Base-by-base conservation (phyloP, 2,329 filamentous ascomycete genomes). In the Exophiala calicioides region DNA sequence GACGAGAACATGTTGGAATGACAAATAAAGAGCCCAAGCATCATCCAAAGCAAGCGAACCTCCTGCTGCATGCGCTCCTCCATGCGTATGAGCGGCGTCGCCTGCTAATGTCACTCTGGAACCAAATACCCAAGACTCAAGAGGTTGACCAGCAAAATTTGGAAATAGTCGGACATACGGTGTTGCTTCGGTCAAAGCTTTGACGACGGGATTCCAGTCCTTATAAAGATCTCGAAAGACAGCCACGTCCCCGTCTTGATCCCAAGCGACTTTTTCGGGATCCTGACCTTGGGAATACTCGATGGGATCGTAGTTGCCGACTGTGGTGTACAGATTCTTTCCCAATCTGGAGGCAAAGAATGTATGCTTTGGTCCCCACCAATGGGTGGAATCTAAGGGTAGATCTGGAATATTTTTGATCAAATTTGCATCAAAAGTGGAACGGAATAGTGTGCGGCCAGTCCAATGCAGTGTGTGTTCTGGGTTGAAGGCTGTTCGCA, bases 341-440 rank as follows among this genome's bases (percentile, higher is more conserved):
- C 71, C 71, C 1, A 76, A 61, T 16, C 60, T 63, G 19, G 70
- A 73, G 7, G 72, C 62, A 46, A 75, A 75, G 23, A 74, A 67
- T 13, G 66, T 69, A 29, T 70, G 61, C 16, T 65, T 64, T 1
- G 67, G 68, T 0, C 68, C 69, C 70, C 70, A 73, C 62, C 62
- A 65, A 49, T 76, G 73, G 5, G 65, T 64, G 1, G 73, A 71
- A 50, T 75, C 72, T 18, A 68, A 59, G 3, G 61, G 68, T 19
- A 73, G 53, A 31, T 68, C 64, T 4, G 62, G 56, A 13, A 76
- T 65, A 40, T 69, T 62, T 6, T 62, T 59, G 2, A 76, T 61
- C 51, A 69, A 60, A 0, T 67, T 66, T 1, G 60, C 55, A 35
- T 71, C 68, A 29, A 74, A 75, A 0, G 73, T 73, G 9, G 73